phyloP scores from a whole-genome alignment of 2,329 filamentous ascomycete genomes.

The Chrysoporthe austroafricana region DNA sequence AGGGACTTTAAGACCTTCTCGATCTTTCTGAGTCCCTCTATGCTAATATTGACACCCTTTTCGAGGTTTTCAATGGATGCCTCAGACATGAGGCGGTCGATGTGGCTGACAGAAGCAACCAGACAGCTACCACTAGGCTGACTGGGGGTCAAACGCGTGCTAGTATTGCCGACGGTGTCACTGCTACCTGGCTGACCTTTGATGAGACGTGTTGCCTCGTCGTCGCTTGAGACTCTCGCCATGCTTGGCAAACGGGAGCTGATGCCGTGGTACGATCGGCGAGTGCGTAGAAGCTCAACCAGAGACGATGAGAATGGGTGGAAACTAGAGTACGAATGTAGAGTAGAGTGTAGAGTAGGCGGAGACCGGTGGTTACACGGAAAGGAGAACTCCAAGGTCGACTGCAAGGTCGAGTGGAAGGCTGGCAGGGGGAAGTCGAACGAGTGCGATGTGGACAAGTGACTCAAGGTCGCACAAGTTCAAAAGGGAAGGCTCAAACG shows the following conservation, averaged over 20 bases:
- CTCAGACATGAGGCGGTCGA: constrained; percentile 5
- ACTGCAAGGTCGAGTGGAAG: background rate
- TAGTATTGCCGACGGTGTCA: background rate
- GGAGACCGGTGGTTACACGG: too few relatives aligned
- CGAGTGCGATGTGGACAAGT: background rate
- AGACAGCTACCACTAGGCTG: background rate
- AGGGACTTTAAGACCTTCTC: constrained; percentile 29
- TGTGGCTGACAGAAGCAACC: constrained; percentile 9
- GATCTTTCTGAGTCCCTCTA: constrained; percentile 33
- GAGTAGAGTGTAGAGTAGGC: background rate
- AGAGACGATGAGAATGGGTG: background rate
- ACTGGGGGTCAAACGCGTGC: background rate
- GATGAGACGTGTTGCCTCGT: background rate
- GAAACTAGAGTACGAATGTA: background rate
- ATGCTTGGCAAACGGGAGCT: background rate
- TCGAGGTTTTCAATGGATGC: constrained; percentile 33
- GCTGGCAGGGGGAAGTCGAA: background rate
- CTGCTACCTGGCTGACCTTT: background rate
- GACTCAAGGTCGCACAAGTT: too few relatives aligned
- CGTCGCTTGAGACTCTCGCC: background rate
- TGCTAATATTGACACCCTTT: constrained; percentile 31
- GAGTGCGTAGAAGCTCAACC: background rate
- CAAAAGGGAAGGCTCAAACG: background rate
- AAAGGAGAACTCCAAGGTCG: background rate
- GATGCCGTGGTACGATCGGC: background rate